Base-by-base conservation (phyloP, 305 asterid species). In the Nicotiana rustica region DNA sequence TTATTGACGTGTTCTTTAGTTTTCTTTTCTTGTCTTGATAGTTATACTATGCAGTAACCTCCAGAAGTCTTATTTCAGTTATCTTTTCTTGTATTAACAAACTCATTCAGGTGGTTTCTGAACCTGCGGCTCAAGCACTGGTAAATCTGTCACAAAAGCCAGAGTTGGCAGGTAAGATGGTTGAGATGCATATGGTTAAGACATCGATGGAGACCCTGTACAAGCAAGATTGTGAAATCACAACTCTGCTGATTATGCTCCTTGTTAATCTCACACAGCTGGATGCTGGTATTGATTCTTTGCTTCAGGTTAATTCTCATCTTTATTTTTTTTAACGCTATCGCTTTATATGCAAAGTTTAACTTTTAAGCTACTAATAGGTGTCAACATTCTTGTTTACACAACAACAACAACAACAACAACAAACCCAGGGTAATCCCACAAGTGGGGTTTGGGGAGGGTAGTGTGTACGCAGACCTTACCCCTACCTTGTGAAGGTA, bases 51-150 rank as follows among this genome's bases (percentile, higher is more conserved):
- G 61, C 41, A 71, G 41, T 47, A 71, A 0, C 78, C 61, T 47
- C 13, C 38, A 21, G 19, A 44, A 44, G 38, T 36, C 38, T 19
- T 19, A 6, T 47, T 38, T 21, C 15, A 52, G 21, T 49, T 25
- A 10, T 52, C 9, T 5, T 25, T 49, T 49, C 13, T 73, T 49
- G 21, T 25, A 49, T 73, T 0, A 73, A 73, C 10, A 70, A 73
- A 31, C 83, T 82, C 76, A 70, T 88, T 86, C 92, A 96, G 98
- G 99, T 93, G 85, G 94, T 92, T 71, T 92, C 98, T 15, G 98
- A 91, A 87, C 98, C 98, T 76, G 98, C 96, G 5, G 98, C 94
- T 82, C 93, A 92, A 89, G 93, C 98, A 82, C 94, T 96, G 36
- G 93, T 95, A 73, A 96, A 96, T 92, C 83, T 96, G 87, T 96